A percentile compares a stretch with the other conserved stretches of the same genome.
Evolutionary conservation across 495 filamentous ascomycete genomes (phyloP).

Genomic region (Filosporella fistucella): DNA sequence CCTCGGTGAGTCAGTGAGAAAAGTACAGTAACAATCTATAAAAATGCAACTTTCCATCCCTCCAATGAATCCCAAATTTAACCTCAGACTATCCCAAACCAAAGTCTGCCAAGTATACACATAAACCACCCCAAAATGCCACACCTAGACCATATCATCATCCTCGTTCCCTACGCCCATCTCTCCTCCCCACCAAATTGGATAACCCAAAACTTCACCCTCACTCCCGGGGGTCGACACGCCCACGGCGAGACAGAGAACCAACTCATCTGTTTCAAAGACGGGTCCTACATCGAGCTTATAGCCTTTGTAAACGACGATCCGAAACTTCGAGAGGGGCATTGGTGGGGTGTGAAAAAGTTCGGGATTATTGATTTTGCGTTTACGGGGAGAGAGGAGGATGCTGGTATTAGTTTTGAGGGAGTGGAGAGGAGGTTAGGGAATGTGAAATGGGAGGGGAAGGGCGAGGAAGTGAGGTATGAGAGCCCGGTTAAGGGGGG

Average conservation of each 20-base stretch:
- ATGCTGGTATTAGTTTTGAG: conserved; percentile 17
- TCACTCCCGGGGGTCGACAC: conserved; percentile 49
- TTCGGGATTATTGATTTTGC: conserved; percentile 50
- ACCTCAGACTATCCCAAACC: too few relatives aligned
- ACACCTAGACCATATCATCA: conserved; percentile 51
- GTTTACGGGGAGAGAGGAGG: conserved; percentile 32
- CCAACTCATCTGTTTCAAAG: conserved; percentile 48
- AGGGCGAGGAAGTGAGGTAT: conserved; percentile 33
- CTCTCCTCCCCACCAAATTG: conserved; percentile 38
- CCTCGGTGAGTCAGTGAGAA: too few relatives aligned
- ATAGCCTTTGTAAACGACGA: conserved; percentile 52
- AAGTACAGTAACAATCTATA: too few relatives aligned
- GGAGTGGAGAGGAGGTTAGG: conserved; percentile 24
- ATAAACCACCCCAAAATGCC: too few relatives aligned
- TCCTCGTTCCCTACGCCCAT: conserved; percentile 42
- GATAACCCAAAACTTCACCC: conserved; percentile 45
- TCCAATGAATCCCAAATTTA: too few relatives aligned
- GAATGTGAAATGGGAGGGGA: conserved; percentile 24
- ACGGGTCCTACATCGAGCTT: conserved; percentile 56
- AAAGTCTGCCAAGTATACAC: too few relatives aligned
- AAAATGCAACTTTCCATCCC: too few relatives aligned
- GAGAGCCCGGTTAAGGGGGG: conserved; percentile 35
- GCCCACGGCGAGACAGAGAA: conserved; percentile 41
- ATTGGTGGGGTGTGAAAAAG: conserved; percentile 47
- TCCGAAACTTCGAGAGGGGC: conserved; percentile 31